Conservation (phyloP, 2,329 filamentous ascomycete species). For the Penicillium sp. region DNA sequence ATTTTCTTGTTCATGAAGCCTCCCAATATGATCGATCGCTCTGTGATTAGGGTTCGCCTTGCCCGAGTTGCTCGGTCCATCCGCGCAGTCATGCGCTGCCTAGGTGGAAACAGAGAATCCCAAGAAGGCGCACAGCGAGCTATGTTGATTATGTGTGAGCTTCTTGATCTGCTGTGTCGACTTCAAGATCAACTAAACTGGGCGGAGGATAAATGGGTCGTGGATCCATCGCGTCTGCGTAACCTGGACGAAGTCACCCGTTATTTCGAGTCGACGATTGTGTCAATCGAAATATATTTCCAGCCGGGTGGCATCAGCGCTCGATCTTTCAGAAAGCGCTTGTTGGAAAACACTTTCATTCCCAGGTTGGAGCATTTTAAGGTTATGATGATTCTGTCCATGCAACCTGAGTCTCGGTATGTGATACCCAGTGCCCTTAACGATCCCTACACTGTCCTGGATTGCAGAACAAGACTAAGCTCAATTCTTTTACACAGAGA, state of each 20-base stretch:
- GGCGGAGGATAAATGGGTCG: constrained; percentile 27
- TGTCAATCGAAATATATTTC: constrained; percentile 31
- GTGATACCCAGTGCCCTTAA: not conserved
- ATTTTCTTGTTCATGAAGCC: not conserved
- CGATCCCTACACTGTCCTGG: not conserved
- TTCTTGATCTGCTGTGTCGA: constrained; percentile 25
- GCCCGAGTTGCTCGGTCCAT: constrained; percentile 18
- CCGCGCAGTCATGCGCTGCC: constrained; percentile 25
- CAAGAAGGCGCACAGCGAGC: constrained; percentile 29
- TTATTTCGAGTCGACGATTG: constrained; percentile 25
- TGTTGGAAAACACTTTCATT: constrained; percentile 30
- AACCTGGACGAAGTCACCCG: constrained; percentile 24
- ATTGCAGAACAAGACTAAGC: not conserved
- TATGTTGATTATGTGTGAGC: constrained; percentile 23
- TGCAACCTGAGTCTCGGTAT: constrained; percentile 30
- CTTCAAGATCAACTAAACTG: constrained; percentile 26
- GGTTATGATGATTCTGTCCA: constrained; percentile 26
- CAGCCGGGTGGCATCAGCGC: constrained; percentile 34
- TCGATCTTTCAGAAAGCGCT: constrained; percentile 25
- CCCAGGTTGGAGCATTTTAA: constrained; percentile 34
- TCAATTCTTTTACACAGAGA: not conserved
- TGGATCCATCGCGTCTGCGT: constrained; percentile 19
- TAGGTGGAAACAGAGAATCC: constrained; percentile 23
- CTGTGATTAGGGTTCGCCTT: constrained; percentile 17
- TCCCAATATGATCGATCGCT: constrained; percentile 13